Conservation (phyloP, 768 basidiomycete genomes). For the Clitopilus passeckerianus region DNA sequence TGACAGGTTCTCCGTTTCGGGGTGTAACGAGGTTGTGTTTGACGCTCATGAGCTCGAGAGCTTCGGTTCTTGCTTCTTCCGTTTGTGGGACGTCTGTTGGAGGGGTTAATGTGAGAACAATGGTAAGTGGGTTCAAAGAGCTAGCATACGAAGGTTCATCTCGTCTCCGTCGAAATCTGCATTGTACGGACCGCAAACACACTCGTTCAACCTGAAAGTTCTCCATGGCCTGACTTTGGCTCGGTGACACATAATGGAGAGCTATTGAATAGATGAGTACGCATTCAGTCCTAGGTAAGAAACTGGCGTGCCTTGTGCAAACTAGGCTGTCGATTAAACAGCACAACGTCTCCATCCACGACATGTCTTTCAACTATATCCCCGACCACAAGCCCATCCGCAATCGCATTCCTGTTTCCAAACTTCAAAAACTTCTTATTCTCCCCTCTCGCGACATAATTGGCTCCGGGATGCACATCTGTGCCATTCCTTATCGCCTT, state of each 20-base stretch:
- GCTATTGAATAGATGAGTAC: conserved; percentile 30
- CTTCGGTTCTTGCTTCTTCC: conserved; percentile 96
- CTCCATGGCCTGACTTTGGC: conserved; percentile 95
- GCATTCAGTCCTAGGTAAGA: background rate
- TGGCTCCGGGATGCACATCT: conserved; percentile 92
- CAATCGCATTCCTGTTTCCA: conserved; percentile 75
- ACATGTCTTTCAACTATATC: conserved; percentile 95
- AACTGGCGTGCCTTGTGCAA: conserved; percentile 71
- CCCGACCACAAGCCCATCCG: conserved; percentile 78
- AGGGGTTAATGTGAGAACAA: conserved; percentile 3
- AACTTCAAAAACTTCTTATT: conserved; percentile 90
- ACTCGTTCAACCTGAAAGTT: conserved; percentile 95
- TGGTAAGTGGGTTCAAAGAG: background rate
- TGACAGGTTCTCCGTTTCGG: conserved; percentile 97
- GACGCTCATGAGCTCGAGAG: conserved; percentile 94
- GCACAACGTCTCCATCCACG: conserved; percentile 89
- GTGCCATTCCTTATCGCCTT: conserved; percentile 83
- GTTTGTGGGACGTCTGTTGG: conserved; percentile 92
- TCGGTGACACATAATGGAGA: conserved; percentile 99
- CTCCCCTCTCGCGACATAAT: conserved; percentile 81
- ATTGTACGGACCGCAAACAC: conserved; percentile 98
- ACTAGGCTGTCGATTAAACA: conserved; percentile 99
- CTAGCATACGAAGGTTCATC: conserved; percentile 90
- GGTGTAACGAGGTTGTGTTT: conserved; percentile 98
- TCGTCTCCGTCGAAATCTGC: conserved; percentile 99